Percentiles rank a stretch among this genome's conserved stretches.
Conservation (phyloP, 2,329 filamentous ascomycete species). For the Dryadomyces quercus-mongolicae region DNA sequence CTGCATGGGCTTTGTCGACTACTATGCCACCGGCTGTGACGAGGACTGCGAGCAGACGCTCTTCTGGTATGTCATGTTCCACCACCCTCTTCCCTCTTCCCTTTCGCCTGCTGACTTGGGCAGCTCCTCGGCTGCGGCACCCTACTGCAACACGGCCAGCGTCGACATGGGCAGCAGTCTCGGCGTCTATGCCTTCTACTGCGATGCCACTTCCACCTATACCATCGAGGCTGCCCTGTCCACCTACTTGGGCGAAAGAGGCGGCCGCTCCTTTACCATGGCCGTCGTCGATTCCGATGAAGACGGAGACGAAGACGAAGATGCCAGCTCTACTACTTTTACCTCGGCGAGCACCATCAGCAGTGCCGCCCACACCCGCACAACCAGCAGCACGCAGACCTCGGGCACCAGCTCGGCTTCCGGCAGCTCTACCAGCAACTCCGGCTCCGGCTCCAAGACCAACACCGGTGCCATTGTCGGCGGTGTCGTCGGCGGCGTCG, state of each 20-base stretch:
- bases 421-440: neutral
- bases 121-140: conserved; percentile 4
- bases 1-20: conserved; percentile 8
- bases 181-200: conserved; percentile 9
- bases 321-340: neutral
- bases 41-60: neutral
- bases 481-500: conserved; percentile 21
- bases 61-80: neutral
- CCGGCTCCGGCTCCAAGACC: neutral
- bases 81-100: neutral
- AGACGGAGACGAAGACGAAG: neutral
- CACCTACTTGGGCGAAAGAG: conserved; percentile 10
- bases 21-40: conserved; percentile 3
- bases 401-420: no score
- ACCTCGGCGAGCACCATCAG: neutral
- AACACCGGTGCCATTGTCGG: conserved; percentile 20
- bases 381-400: no score
- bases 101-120: conserved; percentile 3
- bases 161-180: conserved; percentile 9
- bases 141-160: conserved; percentile 10
- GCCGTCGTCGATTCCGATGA: neutral
- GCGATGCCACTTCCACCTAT: conserved; percentile 1
- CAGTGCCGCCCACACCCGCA: neutral
- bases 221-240: conserved; percentile 6
- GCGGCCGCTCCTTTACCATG: conserved; percentile 8